Evolutionary conservation across 1,284 basidiomycete genomes (phyloP), one percentile per base, ranked within the genome.

Genomic region (Malassezia dermatis): DNA sequence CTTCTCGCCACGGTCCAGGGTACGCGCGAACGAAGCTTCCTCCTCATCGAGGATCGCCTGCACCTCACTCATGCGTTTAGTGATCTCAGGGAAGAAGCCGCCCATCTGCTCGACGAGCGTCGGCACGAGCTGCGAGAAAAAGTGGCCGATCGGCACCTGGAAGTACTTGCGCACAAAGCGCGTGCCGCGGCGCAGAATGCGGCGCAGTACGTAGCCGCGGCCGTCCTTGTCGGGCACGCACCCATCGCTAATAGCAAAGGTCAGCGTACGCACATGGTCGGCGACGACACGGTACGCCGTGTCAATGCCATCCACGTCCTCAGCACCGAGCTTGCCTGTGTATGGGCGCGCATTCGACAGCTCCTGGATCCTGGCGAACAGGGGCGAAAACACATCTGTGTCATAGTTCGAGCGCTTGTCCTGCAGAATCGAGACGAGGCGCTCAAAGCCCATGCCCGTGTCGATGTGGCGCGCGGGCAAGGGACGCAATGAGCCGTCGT

Each of bases 371-470:
- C 82, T 85, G 45, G 78, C 78, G 73, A 98, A 98, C 59, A 98
- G 84, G 8, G 93, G 91, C 0, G 80, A 76, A 77, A 98, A 98
- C 52, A 91, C 82, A 73, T 98, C 93, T 43, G 93, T 98, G 76
- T 98, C 93, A 77, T 98, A 98, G 78, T 98, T 98, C 51, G 91
- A 95, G 28, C 82, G 80, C 68, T 84, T 87, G 77, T 89, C 82
- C 76, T 98, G 93, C 15, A 96, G 79, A 44, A 88, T 84, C 10
- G 91, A 95, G 32, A 98, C 93, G 28, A 98, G 81, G 58, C 93
- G 88, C 77, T 98, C 93, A 76, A 94, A 98, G 53, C 93, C 93
- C 89, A 98, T 90, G 54, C 93, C 93, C 12, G 93, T 98, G 76
- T 98, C 93, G 62, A 98, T 86, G 71, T 98, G 93, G 77, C 91